Evolutionary conservation across 2,329 filamentous ascomycete genomes (phyloP).

Genomic region (Verticillium albo-atrum): DNA sequence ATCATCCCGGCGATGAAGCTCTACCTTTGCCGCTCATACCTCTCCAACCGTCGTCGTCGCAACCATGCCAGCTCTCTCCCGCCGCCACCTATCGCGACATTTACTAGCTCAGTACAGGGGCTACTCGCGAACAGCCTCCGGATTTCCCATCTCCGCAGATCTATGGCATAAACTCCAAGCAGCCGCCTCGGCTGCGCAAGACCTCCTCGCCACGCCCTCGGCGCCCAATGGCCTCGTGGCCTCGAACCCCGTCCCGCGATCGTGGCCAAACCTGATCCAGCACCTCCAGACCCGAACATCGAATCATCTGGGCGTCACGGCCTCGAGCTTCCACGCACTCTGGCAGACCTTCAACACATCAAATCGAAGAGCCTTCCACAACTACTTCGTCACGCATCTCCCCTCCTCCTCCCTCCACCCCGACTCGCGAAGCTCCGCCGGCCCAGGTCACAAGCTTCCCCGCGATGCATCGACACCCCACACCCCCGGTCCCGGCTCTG

Average conservation of each 20-base stretch:
- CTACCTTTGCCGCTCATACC: background rate
- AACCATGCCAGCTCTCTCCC: background rate
- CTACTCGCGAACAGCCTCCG: background rate
- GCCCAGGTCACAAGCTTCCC: conserved; percentile 79
- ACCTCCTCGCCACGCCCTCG: background rate
- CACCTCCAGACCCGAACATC: background rate
- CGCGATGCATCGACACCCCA: conserved; percentile 81
- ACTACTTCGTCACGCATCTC: conserved; percentile 95
- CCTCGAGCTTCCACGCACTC: background rate
- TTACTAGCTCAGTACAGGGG: background rate
- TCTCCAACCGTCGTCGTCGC: background rate
- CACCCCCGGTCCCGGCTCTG: conserved; percentile 46
- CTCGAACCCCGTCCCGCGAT: background rate
- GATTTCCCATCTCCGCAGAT: background rate
- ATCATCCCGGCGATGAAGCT: conserved; percentile 1
- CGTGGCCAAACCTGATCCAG: background rate
- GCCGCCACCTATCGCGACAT: background rate
- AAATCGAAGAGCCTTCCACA: conserved; percentile 65
- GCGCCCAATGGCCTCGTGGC: background rate
- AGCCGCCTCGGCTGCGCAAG: background rate
- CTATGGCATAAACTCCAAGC: background rate
- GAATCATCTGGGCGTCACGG: background rate
- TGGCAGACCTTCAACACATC: background rate
- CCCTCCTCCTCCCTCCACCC: conserved; percentile 91
- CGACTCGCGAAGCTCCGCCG: conserved; percentile 62